phyloP scores from a whole-genome alignment of 176 grass and related monocot species.

The Aegilops umbellulata region DNA sequence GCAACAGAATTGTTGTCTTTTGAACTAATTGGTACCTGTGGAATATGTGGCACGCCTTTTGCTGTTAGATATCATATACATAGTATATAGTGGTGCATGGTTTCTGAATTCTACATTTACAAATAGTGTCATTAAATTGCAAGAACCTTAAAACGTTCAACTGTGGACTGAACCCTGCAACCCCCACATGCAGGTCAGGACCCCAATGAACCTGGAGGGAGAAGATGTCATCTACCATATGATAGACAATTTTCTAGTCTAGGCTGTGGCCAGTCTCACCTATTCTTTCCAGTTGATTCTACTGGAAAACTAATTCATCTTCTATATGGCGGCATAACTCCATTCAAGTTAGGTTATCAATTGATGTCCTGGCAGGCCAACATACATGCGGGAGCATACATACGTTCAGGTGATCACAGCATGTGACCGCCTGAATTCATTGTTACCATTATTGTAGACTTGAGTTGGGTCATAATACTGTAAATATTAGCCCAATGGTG shows the following conservation, averaged over 20 bases:
- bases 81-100: neutral
- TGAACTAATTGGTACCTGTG: neutral
- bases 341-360: neutral
- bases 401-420: too few relatives aligned
- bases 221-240: slow-evolving; percentile 92
- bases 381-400: too few relatives aligned
- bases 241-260: slow-evolving; percentile 89
- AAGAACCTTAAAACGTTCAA: neutral
- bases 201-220: slow-evolving; percentile 62
- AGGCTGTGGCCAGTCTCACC: neutral
- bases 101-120: neutral
- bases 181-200: slow-evolving; percentile 61
- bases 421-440: too few relatives aligned
- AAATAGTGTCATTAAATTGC: neutral
- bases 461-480: too few relatives aligned
- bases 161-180: neutral
- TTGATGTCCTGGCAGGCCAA: neutral
- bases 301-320: neutral
- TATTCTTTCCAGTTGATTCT: neutral
- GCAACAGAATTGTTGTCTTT: neutral
- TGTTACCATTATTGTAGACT: too few relatives aligned
- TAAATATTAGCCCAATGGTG: neutral
- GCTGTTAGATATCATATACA: neutral
- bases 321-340: neutral
- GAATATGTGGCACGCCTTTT: neutral